phyloP scores from a whole-genome alignment of 768 basidiomycete genomes.

The Suillus occidentalis region DNA sequence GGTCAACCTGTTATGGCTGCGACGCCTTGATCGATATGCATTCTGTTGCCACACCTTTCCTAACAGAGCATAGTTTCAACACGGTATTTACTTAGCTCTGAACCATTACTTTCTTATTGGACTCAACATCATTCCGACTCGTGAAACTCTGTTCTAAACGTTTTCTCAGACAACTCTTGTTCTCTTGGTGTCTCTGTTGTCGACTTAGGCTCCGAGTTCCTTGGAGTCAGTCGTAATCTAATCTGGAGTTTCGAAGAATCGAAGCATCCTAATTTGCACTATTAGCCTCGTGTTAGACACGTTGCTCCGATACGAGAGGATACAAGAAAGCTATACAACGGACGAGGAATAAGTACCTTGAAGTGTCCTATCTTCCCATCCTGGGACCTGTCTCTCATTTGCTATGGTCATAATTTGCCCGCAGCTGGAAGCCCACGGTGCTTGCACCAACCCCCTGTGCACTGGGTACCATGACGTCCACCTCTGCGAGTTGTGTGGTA shows the following conservation, averaged over 20 bases:
- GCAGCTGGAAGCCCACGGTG: conserved; percentile 34
- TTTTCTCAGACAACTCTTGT: no score
- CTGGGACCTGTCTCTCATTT: neutral
- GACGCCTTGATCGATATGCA: neutral
- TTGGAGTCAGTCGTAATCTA: neutral
- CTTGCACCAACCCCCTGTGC: conserved; percentile 36
- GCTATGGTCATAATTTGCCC: conserved; percentile 33
- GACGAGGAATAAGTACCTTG: neutral
- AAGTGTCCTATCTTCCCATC: neutral
- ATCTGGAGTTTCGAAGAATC: neutral
- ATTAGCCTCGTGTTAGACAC: conserved; percentile 1
- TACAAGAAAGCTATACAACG: neutral
- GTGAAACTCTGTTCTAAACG: no score
- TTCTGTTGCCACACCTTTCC: neutral
- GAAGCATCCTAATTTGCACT: neutral
- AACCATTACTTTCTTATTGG: neutral
- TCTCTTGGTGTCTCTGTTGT: neutral
- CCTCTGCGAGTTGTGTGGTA: conserved; percentile 39
- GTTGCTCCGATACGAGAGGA: conserved; percentile 2
- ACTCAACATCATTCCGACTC: no score
- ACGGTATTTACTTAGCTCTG: neutral
- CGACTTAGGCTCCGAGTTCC: neutral
- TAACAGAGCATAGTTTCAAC: neutral
- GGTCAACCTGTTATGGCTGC: neutral
- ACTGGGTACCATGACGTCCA: conserved; percentile 35